Evolutionary conservation across 2,329 filamentous ascomycete genomes (phyloP).

Genomic region (Aspergillus piperis): DNA sequence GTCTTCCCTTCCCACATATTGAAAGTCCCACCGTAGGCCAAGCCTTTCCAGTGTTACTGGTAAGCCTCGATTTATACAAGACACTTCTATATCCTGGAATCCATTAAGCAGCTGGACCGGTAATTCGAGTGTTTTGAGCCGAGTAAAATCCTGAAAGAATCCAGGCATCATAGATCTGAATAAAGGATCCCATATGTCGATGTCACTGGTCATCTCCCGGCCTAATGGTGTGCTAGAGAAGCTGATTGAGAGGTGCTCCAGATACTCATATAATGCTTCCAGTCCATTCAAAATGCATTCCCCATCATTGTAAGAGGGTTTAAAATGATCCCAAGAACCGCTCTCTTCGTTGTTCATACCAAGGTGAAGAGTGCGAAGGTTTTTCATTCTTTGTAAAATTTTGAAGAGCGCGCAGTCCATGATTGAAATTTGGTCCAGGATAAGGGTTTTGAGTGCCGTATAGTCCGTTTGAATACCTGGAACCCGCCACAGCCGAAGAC

Average conservation of each 20-base stretch:
- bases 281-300: not conserved
- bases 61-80: no score
- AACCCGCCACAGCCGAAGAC: no score
- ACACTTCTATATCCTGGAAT: not conserved
- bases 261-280: not conserved
- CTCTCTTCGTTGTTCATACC: not conserved
- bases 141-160: not conserved
- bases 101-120: not conserved
- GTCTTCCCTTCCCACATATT: no score
- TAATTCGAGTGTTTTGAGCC: not conserved
- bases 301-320: no score
- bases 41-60: no score
- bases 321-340: no score
- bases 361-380: not conserved
- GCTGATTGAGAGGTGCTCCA: not conserved
- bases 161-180: not conserved
- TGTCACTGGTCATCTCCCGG: not conserved
- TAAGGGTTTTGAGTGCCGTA: not conserved
- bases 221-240: not conserved
- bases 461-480: not conserved
- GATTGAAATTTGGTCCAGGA: not conserved
- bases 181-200: no score
- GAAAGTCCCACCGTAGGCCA: no score
- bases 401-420: not conserved
- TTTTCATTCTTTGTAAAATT: not conserved